These are phyloP conservation scores for Cornus suecica DNA, from an alignment of 148 eudicot genomes.

Conservation along the genomic window DNA sequence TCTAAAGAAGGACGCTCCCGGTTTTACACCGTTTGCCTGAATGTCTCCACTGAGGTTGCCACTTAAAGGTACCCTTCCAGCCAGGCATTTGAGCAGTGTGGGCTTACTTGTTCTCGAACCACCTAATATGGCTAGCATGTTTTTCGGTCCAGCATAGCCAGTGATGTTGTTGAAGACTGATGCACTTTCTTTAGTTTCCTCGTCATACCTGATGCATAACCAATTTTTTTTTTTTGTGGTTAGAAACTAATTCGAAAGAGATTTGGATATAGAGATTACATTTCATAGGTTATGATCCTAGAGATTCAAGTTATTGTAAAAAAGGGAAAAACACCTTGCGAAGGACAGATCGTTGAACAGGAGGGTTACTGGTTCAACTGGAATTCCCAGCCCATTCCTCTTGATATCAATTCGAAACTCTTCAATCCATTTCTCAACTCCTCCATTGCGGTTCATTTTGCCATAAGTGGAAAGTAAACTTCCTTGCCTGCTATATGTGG, in stretches of 20 bases:
- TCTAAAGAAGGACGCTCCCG: slow-evolving; percentile 6
- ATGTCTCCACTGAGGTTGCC: slow-evolving; percentile 4
- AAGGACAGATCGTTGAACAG: slow-evolving; percentile 6
- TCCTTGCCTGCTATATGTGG: neutral
- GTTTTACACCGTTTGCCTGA: slow-evolving; percentile 10
- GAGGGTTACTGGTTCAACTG: slow-evolving; percentile 11
- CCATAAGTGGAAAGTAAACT: neutral
- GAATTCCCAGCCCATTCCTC: slow-evolving; percentile 12
- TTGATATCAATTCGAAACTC: slow-evolving; percentile 10
- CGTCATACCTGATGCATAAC: slow-evolving; percentile 7
- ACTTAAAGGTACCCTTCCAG: slow-evolving; percentile 13
- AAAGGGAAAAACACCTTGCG: neutral
- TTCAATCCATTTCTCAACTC: slow-evolving; percentile 13
- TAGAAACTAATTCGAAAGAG: neutral
- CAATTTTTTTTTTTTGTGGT: neutral
- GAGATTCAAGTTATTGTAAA: neutral
- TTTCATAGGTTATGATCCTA: neutral
- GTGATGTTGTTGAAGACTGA: neutral
- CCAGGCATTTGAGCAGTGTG: slow-evolving; percentile 9
- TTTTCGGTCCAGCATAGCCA: slow-evolving; percentile 13
- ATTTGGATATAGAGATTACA: neutral
- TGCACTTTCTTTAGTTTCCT: neutral
- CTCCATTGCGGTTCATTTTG: neutral
- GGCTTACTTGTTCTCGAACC: slow-evolving; percentile 7
- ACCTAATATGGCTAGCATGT: slow-evolving; percentile 10